phyloP scores from a whole-genome alignment of 495 filamentous ascomycete species.

The Pyrenopolyporus hunteri region DNA sequence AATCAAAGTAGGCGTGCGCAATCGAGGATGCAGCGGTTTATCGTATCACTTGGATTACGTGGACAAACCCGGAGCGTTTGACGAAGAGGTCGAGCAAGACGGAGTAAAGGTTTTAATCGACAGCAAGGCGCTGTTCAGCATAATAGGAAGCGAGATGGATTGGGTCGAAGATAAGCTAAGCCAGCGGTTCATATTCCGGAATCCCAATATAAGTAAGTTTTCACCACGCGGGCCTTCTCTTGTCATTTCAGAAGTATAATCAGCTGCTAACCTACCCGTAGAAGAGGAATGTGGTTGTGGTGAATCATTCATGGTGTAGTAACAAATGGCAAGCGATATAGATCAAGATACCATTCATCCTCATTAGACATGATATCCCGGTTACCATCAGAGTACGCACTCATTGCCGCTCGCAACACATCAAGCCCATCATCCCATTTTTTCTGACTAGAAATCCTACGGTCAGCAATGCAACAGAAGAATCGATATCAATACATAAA shows the following conservation, averaged over 20 bases:
- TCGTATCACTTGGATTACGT: constrained; percentile 97
- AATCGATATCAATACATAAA: too few species aligned
- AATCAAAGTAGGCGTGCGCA: constrained; percentile 92
- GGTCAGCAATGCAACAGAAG: too few species aligned
- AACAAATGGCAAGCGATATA: constrained; percentile 1
- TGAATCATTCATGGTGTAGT: constrained; percentile 90
- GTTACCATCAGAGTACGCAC: too few species aligned
- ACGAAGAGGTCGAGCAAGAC: constrained; percentile 93
- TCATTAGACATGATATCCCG: too few species aligned
- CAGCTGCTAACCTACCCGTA: constrained; percentile 54
- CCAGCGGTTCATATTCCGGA: constrained; percentile 88
- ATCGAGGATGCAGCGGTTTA: constrained; percentile 92
- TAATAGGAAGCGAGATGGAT: constrained; percentile 99
- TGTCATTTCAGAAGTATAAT: background rate
- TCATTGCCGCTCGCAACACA: too few species aligned
- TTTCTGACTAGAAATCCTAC: too few species aligned
- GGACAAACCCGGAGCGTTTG: constrained; percentile 83
- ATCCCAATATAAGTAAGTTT: constrained; percentile 95
- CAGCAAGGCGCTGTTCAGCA: constrained; percentile 94
- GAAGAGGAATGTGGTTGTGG: constrained; percentile 98
- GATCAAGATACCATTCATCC: constrained; percentile 30
- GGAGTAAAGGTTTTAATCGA: constrained; percentile 96
- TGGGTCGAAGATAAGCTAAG: constrained; percentile 96
- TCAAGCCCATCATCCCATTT: too few species aligned
- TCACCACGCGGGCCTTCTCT: background rate